Evolutionary conservation across 2,329 filamentous ascomycete species (phyloP).

Genomic region (Apiospora saccharicola): DNA sequence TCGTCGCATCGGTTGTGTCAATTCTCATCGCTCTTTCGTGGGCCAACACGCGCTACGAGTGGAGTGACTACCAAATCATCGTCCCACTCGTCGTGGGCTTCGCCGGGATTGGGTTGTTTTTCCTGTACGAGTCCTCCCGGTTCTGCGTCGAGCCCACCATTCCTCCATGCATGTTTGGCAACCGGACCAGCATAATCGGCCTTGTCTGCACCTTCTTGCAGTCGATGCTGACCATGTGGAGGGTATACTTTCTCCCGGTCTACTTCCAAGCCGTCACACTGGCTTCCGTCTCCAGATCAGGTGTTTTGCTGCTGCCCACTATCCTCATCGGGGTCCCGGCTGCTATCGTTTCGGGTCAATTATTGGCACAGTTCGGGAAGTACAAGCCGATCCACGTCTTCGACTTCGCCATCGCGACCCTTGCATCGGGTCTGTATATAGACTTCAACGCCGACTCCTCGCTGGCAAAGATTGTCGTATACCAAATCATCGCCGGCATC

Average conservation of each 20-base stretch:
- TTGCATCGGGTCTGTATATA: not conserved
- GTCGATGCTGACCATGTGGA: conserved; percentile 34
- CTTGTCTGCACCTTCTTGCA: conserved; percentile 46
- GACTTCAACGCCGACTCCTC: conserved; percentile 5
- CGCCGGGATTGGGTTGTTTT: not conserved
- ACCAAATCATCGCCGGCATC: conserved; percentile 19
- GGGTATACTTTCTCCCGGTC: conserved; percentile 25
- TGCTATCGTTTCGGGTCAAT: conserved; percentile 25
- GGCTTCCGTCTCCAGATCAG: conserved; percentile 41
- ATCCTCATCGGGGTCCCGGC: conserved; percentile 30
- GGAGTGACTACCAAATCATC: conserved; percentile 39
- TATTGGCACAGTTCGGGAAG: not conserved
- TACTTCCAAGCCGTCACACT: conserved; percentile 23
- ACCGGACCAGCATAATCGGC: conserved; percentile 44
- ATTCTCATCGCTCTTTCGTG: too few relatives aligned
- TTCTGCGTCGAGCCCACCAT: conserved; percentile 38
- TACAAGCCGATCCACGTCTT: not conserved
- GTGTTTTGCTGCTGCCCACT: conserved; percentile 33
- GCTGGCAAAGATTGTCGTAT: conserved; percentile 16
- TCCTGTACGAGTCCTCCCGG: conserved; percentile 33
- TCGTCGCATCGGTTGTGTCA: too few relatives aligned
- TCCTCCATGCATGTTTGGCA: conserved; percentile 48
- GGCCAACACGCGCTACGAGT: too few relatives aligned
- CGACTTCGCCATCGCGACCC: not conserved
- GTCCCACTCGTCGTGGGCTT: too few relatives aligned